Conservation (phyloP, 2,329 filamentous ascomycete genomes). For the Botrytis paeoniae region DNA sequence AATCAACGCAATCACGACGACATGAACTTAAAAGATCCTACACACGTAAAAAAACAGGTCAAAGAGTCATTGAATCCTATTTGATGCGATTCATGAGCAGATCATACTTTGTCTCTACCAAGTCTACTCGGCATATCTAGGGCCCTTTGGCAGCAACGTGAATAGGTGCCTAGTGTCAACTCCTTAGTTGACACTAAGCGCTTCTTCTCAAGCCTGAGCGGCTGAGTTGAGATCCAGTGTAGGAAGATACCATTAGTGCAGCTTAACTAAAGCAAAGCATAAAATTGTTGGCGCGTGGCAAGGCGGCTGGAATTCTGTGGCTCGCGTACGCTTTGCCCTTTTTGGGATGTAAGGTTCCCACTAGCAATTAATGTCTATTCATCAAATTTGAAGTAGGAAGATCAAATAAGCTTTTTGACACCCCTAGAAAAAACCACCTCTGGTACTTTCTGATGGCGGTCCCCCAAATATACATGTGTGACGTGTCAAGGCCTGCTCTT, state of each 20-base stretch:
- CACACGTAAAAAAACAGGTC: background rate
- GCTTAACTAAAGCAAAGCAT: conserved; percentile 1
- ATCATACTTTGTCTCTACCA: background rate
- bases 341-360: background rate
- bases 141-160: background rate
- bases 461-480: conserved; percentile 2
- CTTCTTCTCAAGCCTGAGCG: conserved; percentile 4
- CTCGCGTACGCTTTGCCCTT: background rate
- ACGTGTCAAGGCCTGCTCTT: background rate
- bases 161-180: background rate
- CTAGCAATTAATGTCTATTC: conserved; percentile 14
- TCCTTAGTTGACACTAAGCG: background rate
- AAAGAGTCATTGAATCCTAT: background rate
- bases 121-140: background rate
- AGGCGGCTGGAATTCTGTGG: background rate
- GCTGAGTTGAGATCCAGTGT: background rate
- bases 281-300: background rate
- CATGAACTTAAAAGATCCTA: background rate
- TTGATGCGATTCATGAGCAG: background rate
- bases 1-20: background rate
- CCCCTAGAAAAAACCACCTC: background rate
- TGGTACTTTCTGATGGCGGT: background rate
- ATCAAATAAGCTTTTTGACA: conserved; percentile 10
- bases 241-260: background rate
- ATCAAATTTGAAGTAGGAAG: background rate